Percentiles rank a stretch among this genome's conserved stretches.
Conservation (phyloP, 495 filamentous ascomycete species). For the Aspergillus panamensis region DNA sequence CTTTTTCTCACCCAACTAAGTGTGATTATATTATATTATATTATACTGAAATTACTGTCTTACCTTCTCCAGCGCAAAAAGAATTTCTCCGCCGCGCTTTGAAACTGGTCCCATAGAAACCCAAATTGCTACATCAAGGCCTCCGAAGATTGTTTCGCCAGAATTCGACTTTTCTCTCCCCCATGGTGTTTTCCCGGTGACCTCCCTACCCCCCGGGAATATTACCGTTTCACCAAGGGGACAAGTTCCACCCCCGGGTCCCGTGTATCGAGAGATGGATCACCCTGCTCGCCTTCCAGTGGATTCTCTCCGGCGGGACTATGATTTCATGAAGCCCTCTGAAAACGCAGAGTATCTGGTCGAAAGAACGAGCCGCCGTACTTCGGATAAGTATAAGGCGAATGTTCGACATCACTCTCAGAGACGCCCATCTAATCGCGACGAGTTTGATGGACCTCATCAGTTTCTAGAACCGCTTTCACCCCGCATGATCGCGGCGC, state of each 20-base stretch:
- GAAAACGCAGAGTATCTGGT: constrained; percentile 42
- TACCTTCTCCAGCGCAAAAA: constrained; percentile 31
- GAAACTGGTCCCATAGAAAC: constrained; percentile 33
- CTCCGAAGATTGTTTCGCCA: constrained; percentile 22
- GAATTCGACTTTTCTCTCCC: constrained; percentile 35
- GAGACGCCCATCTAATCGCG: constrained; percentile 72
- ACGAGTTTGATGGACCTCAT: constrained; percentile 85
- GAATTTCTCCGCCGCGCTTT: constrained; percentile 32
- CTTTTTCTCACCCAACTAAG: constrained; percentile 5
- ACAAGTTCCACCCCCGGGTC: constrained; percentile 27
- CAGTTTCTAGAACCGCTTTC: constrained; percentile 70
- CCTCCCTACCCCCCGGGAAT: constrained; percentile 30
- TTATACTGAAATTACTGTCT: constrained; percentile 9
- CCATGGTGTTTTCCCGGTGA: constrained; percentile 31
- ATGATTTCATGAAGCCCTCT: constrained; percentile 29
- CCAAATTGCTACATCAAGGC: constrained; percentile 21
- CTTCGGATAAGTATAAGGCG: constrained; percentile 45
- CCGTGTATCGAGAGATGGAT: constrained; percentile 39
- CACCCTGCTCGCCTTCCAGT: constrained; percentile 32
- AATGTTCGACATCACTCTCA: constrained; percentile 56
- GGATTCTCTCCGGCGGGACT: constrained; percentile 34
- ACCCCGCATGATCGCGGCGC: constrained; percentile 61
- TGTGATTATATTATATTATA: constrained; percentile 8
- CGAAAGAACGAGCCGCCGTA: constrained; percentile 38
- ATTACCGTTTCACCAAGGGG: constrained; percentile 40